Conservation (phyloP, 78 protist species). For the Diacronema lutheri region DNA sequence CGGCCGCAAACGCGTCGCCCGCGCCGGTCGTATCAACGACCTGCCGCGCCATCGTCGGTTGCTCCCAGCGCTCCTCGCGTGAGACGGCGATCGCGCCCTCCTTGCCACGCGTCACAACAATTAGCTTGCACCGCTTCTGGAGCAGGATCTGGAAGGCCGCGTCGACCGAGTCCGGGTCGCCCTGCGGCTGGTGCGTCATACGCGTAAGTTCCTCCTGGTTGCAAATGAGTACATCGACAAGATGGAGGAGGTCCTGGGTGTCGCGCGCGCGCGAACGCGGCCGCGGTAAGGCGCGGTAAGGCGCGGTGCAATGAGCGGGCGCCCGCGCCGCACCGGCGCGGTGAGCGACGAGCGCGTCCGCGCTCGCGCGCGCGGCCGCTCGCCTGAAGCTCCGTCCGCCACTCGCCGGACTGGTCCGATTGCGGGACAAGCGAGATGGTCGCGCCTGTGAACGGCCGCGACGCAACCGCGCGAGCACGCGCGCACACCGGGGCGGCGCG, state of each 20-base stretch:
- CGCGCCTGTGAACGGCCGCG: background rate
- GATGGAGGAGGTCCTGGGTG: background rate
- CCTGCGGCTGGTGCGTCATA: background rate
- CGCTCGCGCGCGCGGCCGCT: too few species aligned
- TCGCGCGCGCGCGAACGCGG: background rate
- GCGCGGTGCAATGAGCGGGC: too few species aligned
- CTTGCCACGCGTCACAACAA: background rate
- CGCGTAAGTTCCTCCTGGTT: background rate
- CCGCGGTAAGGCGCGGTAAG: too few species aligned
- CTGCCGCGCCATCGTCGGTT: background rate
- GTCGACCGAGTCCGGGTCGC: background rate
- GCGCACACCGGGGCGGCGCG: too few species aligned
- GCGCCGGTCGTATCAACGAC: background rate
- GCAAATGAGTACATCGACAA: background rate
- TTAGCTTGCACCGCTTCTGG: background rate
- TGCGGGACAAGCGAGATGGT: background rate
- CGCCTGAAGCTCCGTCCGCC: background rate
- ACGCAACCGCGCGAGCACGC: too few species aligned
- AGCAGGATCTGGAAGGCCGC: background rate
- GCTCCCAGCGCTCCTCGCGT: background rate
- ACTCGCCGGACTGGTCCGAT: background rate
- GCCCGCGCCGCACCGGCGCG: too few species aligned
- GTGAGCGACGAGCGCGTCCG: too few species aligned
- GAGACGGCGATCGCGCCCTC: background rate
- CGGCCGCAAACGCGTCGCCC: background rate